phyloP scores from a whole-genome alignment of 768 basidiomycete species.

The Suillus cothurnatus region DNA sequence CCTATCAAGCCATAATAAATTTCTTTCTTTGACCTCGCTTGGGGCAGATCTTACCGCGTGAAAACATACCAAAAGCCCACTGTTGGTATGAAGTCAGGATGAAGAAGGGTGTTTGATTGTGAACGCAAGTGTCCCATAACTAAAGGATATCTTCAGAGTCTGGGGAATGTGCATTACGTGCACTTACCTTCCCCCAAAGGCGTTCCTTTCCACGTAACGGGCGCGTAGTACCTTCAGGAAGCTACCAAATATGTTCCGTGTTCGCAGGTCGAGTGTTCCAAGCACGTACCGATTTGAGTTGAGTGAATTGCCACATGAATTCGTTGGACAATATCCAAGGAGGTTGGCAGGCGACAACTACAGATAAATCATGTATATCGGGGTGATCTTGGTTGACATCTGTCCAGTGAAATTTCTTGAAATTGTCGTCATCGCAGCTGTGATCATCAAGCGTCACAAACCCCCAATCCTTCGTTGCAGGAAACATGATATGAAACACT shows the following conservation, averaged over 20 bases:
- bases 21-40: neutral
- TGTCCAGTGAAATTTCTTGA: constrained; percentile 50
- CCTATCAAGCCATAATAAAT: constrained; percentile 34
- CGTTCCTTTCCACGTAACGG: constrained; percentile 51
- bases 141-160: constrained; percentile 18
- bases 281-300: constrained; percentile 32
- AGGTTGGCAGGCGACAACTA: constrained; percentile 61
- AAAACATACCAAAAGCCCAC: constrained; percentile 65
- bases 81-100: constrained; percentile 60
- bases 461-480: constrained; percentile 43
- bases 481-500: constrained; percentile 46
- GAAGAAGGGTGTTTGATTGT: constrained; percentile 52
- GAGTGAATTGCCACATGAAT: constrained; percentile 55
- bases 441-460: constrained; percentile 39
- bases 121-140: constrained; percentile 57
- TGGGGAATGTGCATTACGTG: neutral
- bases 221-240: constrained; percentile 35
- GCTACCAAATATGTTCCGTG: constrained; percentile 18
- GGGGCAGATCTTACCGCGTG: constrained; percentile 41
- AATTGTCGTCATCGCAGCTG: constrained; percentile 42
- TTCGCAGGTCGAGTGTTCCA: neutral
- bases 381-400: constrained; percentile 23
- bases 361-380: constrained; percentile 34
- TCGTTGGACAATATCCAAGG: constrained; percentile 58
- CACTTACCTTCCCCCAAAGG: constrained; percentile 60